phyloP scores from a whole-genome alignment of 768 basidiomycete species.

The Tremella mesenterica region DNA sequence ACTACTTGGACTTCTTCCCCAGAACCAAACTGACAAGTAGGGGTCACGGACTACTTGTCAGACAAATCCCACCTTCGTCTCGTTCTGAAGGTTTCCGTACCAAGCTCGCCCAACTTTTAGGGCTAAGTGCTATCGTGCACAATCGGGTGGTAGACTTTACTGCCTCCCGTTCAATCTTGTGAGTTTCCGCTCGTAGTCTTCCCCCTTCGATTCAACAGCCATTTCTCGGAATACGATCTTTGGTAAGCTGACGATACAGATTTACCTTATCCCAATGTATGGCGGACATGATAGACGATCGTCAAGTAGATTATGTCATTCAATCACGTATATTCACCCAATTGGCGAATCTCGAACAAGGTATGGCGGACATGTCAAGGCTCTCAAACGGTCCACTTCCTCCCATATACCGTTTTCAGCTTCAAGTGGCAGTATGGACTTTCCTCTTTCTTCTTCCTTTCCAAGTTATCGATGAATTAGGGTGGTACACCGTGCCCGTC shows the following conservation, averaged over 20 bases:
- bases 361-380: background rate
- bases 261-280: background rate
- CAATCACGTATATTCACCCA: background rate
- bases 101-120: no score
- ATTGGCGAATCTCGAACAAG: background rate
- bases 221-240: no score
- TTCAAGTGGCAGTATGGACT: constrained; percentile 28
- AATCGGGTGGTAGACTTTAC: no score
- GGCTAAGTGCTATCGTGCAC: no score
- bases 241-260: background rate
- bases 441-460: constrained; percentile 71
- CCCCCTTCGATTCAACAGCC: background rate
- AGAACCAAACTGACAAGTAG: no score
- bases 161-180: background rate
- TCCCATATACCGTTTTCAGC: constrained; percentile 36
- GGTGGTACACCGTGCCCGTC: constrained; percentile 60
- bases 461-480: constrained; percentile 58
- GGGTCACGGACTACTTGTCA: no score
- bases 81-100: no score
- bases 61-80: no score
- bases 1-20: no score
- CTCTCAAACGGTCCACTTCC: constrained; percentile 25
- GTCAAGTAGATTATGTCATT: background rate
- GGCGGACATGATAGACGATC: background rate
- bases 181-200: background rate